Evolutionary conservation across 176 grass and related monocot genomes (phyloP), one percentile per base, ranked within the genome.

Genomic region (Bothriochloa decipiens): DNA sequence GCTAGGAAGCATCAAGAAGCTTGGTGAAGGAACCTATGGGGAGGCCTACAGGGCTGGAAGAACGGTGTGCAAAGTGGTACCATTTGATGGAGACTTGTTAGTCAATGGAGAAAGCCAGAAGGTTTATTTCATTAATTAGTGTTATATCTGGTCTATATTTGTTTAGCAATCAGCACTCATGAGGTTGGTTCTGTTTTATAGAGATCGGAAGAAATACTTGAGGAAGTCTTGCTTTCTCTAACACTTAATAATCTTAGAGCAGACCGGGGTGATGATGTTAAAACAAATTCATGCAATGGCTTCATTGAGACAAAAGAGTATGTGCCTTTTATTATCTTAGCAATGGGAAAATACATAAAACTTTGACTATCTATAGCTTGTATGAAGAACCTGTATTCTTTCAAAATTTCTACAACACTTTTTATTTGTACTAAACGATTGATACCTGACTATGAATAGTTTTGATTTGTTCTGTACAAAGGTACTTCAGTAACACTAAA

Each of bases 281-380:
- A 75, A 53, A 64, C 85, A 22, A 80, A 98, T 86, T 86, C 83
- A 74, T 98, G 96, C 74, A 81, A 84, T 58, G 93, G 96, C 37
- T 98, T 98, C 85, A 98, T 98, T 75, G 89, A 98, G 83, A 93
- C 96, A 45, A 95, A 93, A 77, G 85, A 95, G 96, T 98, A 93
- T 72, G 77, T 42, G 23, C 11, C 58, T 86, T 85, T 40, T 58
- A 16, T 83, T 29, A 57, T 72, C 15, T 26, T 68, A 74, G 32
- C 61, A 75, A 37, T 47, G 25, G 32, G 62, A 58, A 76, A 58
- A 40, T 88, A 60, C 73, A 77, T 65, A 79, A 2, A 26, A 69
- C 18, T 18, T 78, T 82, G 64, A 57, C 29, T 72, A 4, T 46
- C 65, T 72, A 11, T 72, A 65, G 16, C 67, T 45, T 78, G 20